Conservation (phyloP, 2,329 filamentous ascomycete species). For the Ophiostoma piceae region DNA sequence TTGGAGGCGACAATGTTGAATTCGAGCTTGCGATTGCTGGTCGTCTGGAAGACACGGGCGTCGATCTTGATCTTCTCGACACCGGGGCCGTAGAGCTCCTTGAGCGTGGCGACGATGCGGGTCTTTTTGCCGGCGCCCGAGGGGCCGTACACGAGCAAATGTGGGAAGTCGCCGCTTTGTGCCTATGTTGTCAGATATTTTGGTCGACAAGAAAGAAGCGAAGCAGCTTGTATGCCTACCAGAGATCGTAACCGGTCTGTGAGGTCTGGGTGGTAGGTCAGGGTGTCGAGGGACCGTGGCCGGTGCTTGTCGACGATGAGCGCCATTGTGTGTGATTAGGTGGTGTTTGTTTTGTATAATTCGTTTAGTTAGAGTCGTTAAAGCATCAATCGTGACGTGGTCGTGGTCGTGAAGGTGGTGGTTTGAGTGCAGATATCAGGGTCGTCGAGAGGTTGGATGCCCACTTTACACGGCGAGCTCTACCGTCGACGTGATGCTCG, state of each 20-base stretch:
- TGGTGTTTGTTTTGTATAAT: too few relatives aligned
- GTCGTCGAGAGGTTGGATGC: slow-evolving; percentile 2
- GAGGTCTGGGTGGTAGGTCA: slow-evolving; percentile 85
- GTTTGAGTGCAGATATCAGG: not conserved
- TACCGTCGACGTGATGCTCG: not conserved
- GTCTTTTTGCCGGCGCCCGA: slow-evolving; percentile 98
- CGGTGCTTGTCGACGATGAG: slow-evolving; percentile 68
- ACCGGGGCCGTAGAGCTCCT: slow-evolving; percentile 89
- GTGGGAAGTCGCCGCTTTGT: slow-evolving; percentile 94
- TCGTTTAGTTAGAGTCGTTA: not conserved
- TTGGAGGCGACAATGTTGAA: slow-evolving; percentile 98
- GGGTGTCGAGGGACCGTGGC: slow-evolving; percentile 66
- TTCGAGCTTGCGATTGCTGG: slow-evolving; percentile 91
- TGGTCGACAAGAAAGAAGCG: not conserved
- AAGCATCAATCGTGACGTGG: not conserved
- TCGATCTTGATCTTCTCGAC: slow-evolving; percentile 99
- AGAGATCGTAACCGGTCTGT: slow-evolving; percentile 81
- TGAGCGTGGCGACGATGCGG: slow-evolving; percentile 87
- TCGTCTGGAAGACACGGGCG: slow-evolving; percentile 91
- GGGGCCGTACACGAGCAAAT: slow-evolving; percentile 93
- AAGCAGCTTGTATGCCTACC: slow-evolving; percentile 49
- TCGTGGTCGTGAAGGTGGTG: not conserved
- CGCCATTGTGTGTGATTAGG: slow-evolving; percentile 45
- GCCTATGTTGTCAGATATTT: slow-evolving; percentile 52
- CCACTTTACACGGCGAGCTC: slow-evolving; percentile 10